A percentile compares a stretch with the other conserved stretches of the same genome.
These are phyloP conservation scores for Stephania japonica DNA, from an alignment of 164 flowering plant genomes.

Conservation along the genomic window DNA sequence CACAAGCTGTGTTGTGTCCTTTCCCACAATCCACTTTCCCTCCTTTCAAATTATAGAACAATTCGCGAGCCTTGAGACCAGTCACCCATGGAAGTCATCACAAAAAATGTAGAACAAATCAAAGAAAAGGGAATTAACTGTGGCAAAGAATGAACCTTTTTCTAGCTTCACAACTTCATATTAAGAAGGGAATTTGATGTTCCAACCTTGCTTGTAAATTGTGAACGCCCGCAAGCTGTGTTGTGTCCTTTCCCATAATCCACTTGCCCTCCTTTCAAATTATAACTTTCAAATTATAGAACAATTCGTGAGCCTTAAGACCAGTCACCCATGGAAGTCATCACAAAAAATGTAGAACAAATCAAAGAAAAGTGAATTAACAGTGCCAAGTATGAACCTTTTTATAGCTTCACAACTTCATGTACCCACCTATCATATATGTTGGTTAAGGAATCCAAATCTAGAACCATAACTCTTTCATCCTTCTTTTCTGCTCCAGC, in stretches of 20 bases:
- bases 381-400: background rate
- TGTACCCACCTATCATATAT: slow-evolving; percentile 68
- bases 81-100: slow-evolving; percentile 7
- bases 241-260: slow-evolving; percentile 98
- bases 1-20: slow-evolving; percentile 77
- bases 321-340: slow-evolving; percentile 11
- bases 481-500: slow-evolving; percentile 99
- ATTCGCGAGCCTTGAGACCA: slow-evolving; percentile 78
- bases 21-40: slow-evolving; percentile 95
- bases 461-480: slow-evolving; percentile 89
- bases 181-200: background rate
- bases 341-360: slow-evolving; percentile 5
- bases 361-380: slow-evolving; percentile 1
- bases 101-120: too few species aligned
- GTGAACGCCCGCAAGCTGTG: slow-evolving; percentile 71
- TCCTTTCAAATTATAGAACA: slow-evolving; percentile 95
- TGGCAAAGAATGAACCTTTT: too few species aligned
- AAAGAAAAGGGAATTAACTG: too few species aligned
- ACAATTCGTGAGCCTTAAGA: slow-evolving; percentile 89
- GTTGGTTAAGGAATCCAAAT: slow-evolving; percentile 94
- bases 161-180: too few species aligned
- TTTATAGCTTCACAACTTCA: background rate
- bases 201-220: slow-evolving; percentile 68
- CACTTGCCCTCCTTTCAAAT: slow-evolving; percentile 94
- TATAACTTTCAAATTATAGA: slow-evolving; percentile 88